A percentile compares a stretch with the other conserved stretches of the same genome.
These are phyloP conservation scores for Epichloe baconii DNA, from an alignment of 2,329 filamentous ascomycete genomes.

Conservation along the genomic window DNA sequence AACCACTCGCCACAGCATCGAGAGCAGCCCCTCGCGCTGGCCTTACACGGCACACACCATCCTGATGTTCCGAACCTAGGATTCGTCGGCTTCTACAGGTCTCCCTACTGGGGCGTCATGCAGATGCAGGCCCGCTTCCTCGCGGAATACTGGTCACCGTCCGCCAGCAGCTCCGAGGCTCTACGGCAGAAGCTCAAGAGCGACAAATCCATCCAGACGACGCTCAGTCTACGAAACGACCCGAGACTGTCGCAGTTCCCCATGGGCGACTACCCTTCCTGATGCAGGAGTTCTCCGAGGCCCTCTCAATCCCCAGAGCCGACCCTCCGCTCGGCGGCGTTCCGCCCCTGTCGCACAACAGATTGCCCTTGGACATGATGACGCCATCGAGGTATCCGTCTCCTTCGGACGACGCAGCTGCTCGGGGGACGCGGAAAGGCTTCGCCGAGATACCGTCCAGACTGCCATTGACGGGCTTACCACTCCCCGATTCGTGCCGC, in stretches of 20 bases:
- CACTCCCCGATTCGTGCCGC: conserved; percentile 41
- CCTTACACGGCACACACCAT: conserved; percentile 53
- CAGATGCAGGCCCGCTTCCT: conserved; percentile 72
- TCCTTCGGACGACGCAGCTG: conserved; percentile 23
- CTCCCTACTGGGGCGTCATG: conserved; percentile 77
- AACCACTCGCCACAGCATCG: conserved; percentile 40
- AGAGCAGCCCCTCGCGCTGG: conserved; percentile 51
- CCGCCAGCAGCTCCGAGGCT: conserved; percentile 8
- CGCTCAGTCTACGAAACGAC: conserved; percentile 37
- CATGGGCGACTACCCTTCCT: conserved; percentile 70
- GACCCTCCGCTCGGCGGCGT: conserved; percentile 16
- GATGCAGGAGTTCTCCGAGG: conserved; percentile 55
- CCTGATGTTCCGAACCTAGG: conserved; percentile 50
- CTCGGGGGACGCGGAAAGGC: conserved; percentile 26
- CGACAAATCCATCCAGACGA: conserved; percentile 32
- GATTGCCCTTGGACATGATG: conserved; percentile 36
- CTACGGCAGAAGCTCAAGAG: conserved; percentile 28
- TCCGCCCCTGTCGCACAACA: conserved; percentile 25
- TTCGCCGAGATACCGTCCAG: conserved; percentile 31
- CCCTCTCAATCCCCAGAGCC: conserved; percentile 37
- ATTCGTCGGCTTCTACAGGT: conserved; percentile 74
- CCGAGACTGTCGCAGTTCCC: conserved; percentile 56
- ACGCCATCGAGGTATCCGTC: conserved; percentile 42
- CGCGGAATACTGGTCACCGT: conserved; percentile 42
- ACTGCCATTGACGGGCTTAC: conserved; percentile 29